Percentiles rank a stretch among this genome's conserved stretches.
phyloP scores from a whole-genome alignment of 2,329 filamentous ascomycete species.

The Xylariaceae sp. region DNA sequence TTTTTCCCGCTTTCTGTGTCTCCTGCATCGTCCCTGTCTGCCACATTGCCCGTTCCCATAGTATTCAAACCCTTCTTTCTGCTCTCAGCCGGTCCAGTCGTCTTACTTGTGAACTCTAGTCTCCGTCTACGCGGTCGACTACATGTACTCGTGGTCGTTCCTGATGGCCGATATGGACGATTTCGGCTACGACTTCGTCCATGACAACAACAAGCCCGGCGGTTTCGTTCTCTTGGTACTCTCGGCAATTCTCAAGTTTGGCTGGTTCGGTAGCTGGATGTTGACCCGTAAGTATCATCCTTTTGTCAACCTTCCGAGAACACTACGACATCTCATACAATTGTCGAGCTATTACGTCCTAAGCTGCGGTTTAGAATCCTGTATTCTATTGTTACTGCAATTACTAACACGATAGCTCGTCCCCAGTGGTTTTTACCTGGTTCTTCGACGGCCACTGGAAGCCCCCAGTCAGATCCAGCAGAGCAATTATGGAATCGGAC shows the following conservation, averaged over 20 bases:
- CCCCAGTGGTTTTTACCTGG: slow-evolving; percentile 7
- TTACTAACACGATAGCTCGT: background rate
- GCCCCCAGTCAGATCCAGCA: slow-evolving; percentile 10
- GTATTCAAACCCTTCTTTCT: too few species aligned
- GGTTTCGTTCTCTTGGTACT: slow-evolving; percentile 7
- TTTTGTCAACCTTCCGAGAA: background rate
- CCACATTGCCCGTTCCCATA: background rate
- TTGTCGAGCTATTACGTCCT: too few species aligned
- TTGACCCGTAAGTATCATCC: background rate
- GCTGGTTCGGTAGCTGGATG: slow-evolving; percentile 9
- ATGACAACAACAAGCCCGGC: background rate
- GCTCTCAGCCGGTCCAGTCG: background rate
- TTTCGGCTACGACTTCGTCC: background rate
- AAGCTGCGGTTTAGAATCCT: too few species aligned
- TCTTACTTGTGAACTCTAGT: background rate
- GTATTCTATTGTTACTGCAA: background rate
- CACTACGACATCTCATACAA: background rate
- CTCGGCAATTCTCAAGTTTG: slow-evolving; percentile 8
- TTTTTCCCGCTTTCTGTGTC: background rate
- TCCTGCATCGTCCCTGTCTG: background rate
- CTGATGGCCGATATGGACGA: slow-evolving; percentile 3
- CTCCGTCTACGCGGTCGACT: slow-evolving; percentile 4
- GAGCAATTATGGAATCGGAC: slow-evolving; percentile 1
- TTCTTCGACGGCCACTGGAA: slow-evolving; percentile 9
- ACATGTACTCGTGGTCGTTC: slow-evolving; percentile 1